These are phyloP conservation scores for Leccinum fallax DNA, from an alignment of 1,284 basidiomycete species.

Conservation along the genomic window DNA sequence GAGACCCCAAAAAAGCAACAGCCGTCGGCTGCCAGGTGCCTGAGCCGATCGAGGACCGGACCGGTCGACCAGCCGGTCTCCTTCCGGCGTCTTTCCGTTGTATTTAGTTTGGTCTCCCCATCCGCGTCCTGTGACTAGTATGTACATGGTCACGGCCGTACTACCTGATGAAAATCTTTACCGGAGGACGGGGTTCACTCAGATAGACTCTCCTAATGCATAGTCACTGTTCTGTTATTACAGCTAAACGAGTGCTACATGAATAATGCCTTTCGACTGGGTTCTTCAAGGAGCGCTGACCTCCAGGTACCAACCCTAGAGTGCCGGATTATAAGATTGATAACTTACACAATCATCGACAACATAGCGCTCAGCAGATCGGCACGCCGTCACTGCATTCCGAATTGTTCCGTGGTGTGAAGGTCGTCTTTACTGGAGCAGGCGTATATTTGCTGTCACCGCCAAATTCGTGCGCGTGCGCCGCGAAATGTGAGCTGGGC, in stretches of 20 bases:
- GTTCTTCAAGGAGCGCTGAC: not conserved
- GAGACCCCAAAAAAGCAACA: conserved; percentile 23
- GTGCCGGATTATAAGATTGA: not conserved
- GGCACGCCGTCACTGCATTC: conserved; percentile 27
- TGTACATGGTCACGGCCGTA: conserved; percentile 58
- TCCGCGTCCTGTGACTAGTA: too few relatives aligned
- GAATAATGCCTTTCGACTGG: not conserved
- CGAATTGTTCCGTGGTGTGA: conserved; percentile 8
- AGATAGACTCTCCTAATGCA: conserved; percentile 21
- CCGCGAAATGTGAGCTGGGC: conserved; percentile 31
- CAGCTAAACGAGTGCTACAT: conserved; percentile 15
- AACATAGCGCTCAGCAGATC: conserved; percentile 12
- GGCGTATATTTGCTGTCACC: conserved; percentile 15
- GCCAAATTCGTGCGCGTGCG: conserved; percentile 27
- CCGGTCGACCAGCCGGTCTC: conserved; percentile 42
- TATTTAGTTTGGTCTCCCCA: conserved; percentile 70
- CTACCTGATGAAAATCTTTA: conserved; percentile 19
- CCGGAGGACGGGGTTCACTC: conserved; percentile 26
- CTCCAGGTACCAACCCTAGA: conserved; percentile 16
- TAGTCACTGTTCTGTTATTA: conserved; percentile 14
- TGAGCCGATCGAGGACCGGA: conserved; percentile 11
- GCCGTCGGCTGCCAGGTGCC: conserved; percentile 1
- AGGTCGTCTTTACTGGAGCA: not conserved
- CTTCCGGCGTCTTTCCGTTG: conserved; percentile 56
- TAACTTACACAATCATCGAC: not conserved